Percentiles rank a stretch among this genome's conserved stretches.
Evolutionary conservation across 176 grass and related monocot species (phyloP).

Genomic region (Bonia amplexicaulis): DNA sequence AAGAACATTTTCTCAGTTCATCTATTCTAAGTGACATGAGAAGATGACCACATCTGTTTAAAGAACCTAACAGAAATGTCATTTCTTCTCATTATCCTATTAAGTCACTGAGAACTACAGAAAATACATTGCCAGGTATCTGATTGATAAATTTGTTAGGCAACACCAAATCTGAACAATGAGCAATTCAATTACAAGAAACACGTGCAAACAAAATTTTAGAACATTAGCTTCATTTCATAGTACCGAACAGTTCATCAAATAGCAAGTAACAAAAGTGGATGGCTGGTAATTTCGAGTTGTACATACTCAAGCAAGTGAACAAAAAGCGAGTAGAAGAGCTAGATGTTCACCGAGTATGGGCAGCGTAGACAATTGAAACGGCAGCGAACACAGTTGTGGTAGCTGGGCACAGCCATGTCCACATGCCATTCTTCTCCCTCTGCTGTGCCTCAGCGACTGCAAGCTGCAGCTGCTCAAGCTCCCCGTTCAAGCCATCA

Average conservation of each 20-base stretch:
- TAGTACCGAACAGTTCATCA: conserved; percentile 23
- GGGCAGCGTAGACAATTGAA: conserved; percentile 65
- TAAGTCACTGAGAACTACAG: not conserved
- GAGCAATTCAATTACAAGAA: not conserved
- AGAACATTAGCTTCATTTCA: conserved; percentile 21
- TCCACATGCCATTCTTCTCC: conserved; percentile 33
- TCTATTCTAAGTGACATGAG: not conserved
- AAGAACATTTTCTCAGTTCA: not conserved
- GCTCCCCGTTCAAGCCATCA: conserved; percentile 28
- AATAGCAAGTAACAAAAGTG: conserved; percentile 27
- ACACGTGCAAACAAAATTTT: not conserved
- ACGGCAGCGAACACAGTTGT: conserved; percentile 53
- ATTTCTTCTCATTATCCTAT: not conserved
- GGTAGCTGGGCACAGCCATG: conserved; percentile 56
- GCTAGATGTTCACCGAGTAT: conserved; percentile 45
- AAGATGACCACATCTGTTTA: not conserved
- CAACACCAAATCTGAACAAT: not conserved
- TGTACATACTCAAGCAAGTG: conserved; percentile 28
- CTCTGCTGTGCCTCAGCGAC: conserved; percentile 33
- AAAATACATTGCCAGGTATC: not conserved
- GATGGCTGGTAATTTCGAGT: conserved; percentile 31
- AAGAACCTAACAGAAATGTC: not conserved
- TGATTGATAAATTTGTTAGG: not conserved
- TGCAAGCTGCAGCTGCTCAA: conserved; percentile 48
- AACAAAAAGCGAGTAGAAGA: conserved; percentile 20